Percentiles rank a stretch among this genome's conserved stretches.
Evolutionary conservation across 345 rosid species (phyloP).

Genomic region (Acer negundo): DNA sequence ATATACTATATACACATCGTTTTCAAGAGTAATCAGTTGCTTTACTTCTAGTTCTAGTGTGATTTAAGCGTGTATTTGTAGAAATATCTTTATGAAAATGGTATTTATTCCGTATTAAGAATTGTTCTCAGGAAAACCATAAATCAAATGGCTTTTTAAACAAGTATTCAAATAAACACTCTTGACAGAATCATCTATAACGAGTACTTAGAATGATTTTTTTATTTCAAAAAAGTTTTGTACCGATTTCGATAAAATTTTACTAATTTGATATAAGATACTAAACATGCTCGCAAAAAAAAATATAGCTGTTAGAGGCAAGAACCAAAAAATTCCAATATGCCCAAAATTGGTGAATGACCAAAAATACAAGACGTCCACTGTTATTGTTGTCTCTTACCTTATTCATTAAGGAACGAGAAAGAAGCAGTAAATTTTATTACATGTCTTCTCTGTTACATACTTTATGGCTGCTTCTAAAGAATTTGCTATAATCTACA

Average conservation of each 20-base stretch:
- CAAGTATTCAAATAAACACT: too few species aligned
- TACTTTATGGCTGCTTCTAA: conserved; percentile 5
- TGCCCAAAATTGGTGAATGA: background rate
- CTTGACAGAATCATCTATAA: too few species aligned
- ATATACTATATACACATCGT: too few species aligned
- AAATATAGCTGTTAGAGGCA: conserved; percentile 1
- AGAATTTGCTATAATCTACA: background rate
- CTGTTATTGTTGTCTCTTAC: background rate
- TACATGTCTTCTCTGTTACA: background rate
- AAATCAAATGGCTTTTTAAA: too few species aligned
- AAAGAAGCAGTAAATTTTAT: background rate
- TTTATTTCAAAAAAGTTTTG: too few species aligned
- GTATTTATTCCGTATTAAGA: too few species aligned
- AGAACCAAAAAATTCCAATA: background rate
- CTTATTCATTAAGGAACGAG: background rate
- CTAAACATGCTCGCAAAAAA: too few species aligned
- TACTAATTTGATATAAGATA: too few species aligned
- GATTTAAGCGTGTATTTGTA: background rate
- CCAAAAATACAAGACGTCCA: background rate
- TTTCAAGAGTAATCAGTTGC: background rate
- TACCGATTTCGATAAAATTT: too few species aligned
- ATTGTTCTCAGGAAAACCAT: too few species aligned
- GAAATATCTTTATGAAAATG: background rate
- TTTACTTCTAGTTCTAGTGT: background rate
- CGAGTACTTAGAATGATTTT: too few species aligned